Conservation (phyloP, 805 yeast genomes). For the Ogataea salicorniae region DNA sequence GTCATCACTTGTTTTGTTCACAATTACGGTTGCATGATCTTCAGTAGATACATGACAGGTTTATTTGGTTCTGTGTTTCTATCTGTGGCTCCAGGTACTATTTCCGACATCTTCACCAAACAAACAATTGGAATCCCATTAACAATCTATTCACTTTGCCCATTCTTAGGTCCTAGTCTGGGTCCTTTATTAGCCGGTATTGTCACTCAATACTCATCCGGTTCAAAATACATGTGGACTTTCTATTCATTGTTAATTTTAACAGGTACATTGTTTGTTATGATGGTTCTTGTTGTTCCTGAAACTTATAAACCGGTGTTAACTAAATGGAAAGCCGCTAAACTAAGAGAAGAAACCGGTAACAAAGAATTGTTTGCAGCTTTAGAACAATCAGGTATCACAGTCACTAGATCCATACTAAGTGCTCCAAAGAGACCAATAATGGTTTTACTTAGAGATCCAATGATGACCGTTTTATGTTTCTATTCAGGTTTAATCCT, state of each 20-base stretch:
- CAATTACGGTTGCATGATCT: slow-evolving; percentile 58
- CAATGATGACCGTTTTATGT: slow-evolving; percentile 51
- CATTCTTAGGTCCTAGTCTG: slow-evolving; percentile 64
- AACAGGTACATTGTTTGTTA: slow-evolving; percentile 25
- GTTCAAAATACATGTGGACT: slow-evolving; percentile 61
- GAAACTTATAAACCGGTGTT: slow-evolving; percentile 50
- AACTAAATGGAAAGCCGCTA: slow-evolving; percentile 45
- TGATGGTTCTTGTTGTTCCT: slow-evolving; percentile 25
- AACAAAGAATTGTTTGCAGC: slow-evolving; percentile 37
- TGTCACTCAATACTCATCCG: slow-evolving; percentile 47
- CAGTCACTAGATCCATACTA: slow-evolving; percentile 34
- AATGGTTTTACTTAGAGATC: slow-evolving; percentile 41
- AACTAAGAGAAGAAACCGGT: slow-evolving; percentile 40
- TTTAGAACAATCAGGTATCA: slow-evolving; percentile 33
- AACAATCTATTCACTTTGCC: slow-evolving; percentile 59
- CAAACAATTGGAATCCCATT: slow-evolving; percentile 62
- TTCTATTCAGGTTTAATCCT: slow-evolving; percentile 52
- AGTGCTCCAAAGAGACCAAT: slow-evolving; percentile 50
- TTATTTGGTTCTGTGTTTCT: slow-evolving; percentile 71
- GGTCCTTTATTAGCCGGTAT: slow-evolving; percentile 63
- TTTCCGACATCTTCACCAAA: slow-evolving; percentile 65
- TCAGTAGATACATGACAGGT: slow-evolving; percentile 65
- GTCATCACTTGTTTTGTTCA: slow-evolving; percentile 51
- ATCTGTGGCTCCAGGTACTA: slow-evolving; percentile 72
- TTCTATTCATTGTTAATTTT: slow-evolving; percentile 60